phyloP scores from a whole-genome alignment of 176 grass and related monocot genomes.

The Musa schizocarpa region DNA sequence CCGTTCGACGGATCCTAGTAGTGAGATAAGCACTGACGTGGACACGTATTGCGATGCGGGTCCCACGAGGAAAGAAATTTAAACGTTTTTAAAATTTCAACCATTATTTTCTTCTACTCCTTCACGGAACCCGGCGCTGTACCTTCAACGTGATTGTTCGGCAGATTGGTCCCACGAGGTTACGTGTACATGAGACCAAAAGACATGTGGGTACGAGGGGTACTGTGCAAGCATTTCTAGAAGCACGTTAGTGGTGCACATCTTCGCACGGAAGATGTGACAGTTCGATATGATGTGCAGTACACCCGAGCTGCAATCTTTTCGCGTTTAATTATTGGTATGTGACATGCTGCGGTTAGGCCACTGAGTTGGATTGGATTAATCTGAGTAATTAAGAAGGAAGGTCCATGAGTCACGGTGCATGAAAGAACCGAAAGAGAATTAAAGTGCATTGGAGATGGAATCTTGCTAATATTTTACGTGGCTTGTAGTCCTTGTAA shows the following conservation, averaged over 20 bases:
- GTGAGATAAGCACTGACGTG: conserved; percentile 2
- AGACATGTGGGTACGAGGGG: neutral
- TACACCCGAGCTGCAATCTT: no score
- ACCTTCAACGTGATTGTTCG: neutral
- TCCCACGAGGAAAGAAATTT: neutral
- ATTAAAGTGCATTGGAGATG: neutral
- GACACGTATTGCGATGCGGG: neutral
- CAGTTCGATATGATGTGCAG: neutral
- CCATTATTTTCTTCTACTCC: neutral
- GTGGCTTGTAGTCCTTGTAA: neutral
- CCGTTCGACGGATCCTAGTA: neutral
- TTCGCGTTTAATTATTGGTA: no score
- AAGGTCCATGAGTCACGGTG: no score
- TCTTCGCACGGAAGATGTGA: neutral
- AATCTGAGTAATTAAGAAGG: no score
- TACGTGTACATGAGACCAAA: neutral
- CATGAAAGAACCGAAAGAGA: neutral
- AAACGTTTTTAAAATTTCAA: neutral
- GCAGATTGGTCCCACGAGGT: neutral
- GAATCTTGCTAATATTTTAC: neutral
- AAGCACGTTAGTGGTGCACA: neutral
- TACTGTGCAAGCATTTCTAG: neutral
- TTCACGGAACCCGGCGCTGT: neutral
- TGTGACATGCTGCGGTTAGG: no score
- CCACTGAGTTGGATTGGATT: no score